Percentiles rank a stretch among this genome's conserved stretches.
Evolutionary conservation across 345 rosid genomes (phyloP).

Genomic region (Leavenworthia alabamica): DNA sequence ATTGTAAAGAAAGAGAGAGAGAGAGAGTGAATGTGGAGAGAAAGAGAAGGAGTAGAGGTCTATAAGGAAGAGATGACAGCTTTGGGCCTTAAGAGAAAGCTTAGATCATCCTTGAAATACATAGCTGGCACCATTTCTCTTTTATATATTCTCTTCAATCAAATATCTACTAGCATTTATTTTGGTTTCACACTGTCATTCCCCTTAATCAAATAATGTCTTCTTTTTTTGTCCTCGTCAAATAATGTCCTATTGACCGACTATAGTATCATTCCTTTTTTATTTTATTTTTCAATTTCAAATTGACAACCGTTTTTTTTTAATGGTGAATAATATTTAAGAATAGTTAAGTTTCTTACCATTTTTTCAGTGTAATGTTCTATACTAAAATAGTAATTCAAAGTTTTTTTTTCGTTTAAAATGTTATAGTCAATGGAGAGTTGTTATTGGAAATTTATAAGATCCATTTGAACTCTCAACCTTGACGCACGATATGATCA

Average conservation of each 20-base stretch:
- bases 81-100: slow-evolving; percentile 59
- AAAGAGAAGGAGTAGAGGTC: slow-evolving; percentile 16
- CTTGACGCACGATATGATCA: no score
- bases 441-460: no score
- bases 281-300: no score
- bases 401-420: no score
- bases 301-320: no score
- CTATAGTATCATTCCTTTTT: neutral
- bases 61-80: slow-evolving; percentile 18
- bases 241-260: neutral
- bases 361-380: no score
- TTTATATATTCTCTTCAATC: slow-evolving; percentile 30
- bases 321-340: no score
- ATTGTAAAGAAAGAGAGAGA: slow-evolving; percentile 10
- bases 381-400: no score
- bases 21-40: slow-evolving; percentile 23
- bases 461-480: no score
- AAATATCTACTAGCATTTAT: slow-evolving; percentile 4
- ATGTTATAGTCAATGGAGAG: no score
- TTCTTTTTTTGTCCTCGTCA: no score
- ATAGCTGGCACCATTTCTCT: slow-evolving; percentile 68
- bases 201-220: neutral
- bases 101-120: slow-evolving; percentile 78
- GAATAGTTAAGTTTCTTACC: no score
- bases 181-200: slow-evolving; percentile 13